Evolutionary conservation across 768 basidiomycete species (phyloP), one percentile per base, ranked within the genome.

Genomic region (Leccinellum luteum): DNA sequence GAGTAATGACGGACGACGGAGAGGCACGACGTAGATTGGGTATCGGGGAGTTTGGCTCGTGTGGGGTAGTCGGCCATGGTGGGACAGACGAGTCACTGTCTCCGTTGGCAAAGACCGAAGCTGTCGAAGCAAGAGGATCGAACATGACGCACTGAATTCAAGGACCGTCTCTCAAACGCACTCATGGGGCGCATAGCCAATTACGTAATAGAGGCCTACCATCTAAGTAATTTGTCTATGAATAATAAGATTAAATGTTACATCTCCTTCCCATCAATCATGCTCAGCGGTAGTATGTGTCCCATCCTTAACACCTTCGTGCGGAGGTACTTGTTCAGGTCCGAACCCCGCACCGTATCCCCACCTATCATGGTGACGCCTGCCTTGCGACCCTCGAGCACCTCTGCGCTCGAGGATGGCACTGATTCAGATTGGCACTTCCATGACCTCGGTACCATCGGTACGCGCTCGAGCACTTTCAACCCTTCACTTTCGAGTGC

Each of bases 271-370:
- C 19, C 54, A 1, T 69, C 68, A 3, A 64, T 52, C 60, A 68
- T 59, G 52, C 38, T 53, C 53, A 89, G 68, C 31, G 87, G 85
- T 27, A 97, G 76, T 77, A 96, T 86, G 70, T 99, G 97, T 13
- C 97, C 97, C 97, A 99, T 99, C 59, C 89, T 81, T 69, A 93
- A 75, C n/a, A 98, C 86, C 73, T 99, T 99, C 38, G 97, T 98
- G 70, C 90, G 83, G 66, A 99, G 74, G 71, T 99, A 99, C 75
- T 89, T 93, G 67, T 98, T 94, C 65, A 99, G 73, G 67, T 99
- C 97, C 55, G 85, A 84, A 1, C 94, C 92, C 54, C 86, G 76
- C 9, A 88, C 89, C 28, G 81, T 81, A 15, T 86, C 84, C 10
- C 85, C 89, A 5, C 93, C 93, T 43, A 94, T 86, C 73, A 94